A percentile compares a stretch with the other conserved stretches of the same genome.
Evolutionary conservation across 257 asterid species (phyloP).

Genomic region (Ligustrum vulgare): DNA sequence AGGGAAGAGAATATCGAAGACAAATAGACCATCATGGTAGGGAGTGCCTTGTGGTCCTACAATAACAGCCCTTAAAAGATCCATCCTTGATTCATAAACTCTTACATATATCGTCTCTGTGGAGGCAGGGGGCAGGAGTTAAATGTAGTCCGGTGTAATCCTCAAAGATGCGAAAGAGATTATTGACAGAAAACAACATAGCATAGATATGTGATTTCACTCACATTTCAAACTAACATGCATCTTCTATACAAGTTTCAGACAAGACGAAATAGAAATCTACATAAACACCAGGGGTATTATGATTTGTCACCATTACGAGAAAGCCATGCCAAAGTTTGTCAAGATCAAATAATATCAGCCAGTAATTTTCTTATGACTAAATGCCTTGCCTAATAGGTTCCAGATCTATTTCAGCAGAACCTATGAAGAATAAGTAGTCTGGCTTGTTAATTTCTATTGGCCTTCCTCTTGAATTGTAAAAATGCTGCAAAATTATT

Average conservation of each 20-base stretch:
- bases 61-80: constrained; percentile 57
- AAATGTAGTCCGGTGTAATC: not conserved
- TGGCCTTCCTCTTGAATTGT: not conserved
- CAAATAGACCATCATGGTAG: constrained; percentile 61
- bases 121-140: not conserved
- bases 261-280: not conserved
- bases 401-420: not conserved
- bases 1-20: constrained; percentile 52
- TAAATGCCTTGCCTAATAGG: not conserved
- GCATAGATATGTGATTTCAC: not conserved
- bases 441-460: not conserved
- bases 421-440: not conserved
- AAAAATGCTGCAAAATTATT: not conserved
- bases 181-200: not conserved
- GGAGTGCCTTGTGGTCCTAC: constrained; percentile 65
- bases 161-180: not conserved
- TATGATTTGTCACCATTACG: not conserved
- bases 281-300: not conserved
- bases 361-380: not conserved
- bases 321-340: not conserved
- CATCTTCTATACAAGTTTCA: not conserved
- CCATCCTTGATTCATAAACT: constrained; percentile 59
- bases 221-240: not conserved
- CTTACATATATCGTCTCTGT: constrained; percentile 52
- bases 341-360: not conserved